A percentile compares a stretch with the other conserved stretches of the same genome.
phyloP scores from a whole-genome alignment of 2,329 filamentous ascomycete species.

The Diaporthe longicolla region DNA sequence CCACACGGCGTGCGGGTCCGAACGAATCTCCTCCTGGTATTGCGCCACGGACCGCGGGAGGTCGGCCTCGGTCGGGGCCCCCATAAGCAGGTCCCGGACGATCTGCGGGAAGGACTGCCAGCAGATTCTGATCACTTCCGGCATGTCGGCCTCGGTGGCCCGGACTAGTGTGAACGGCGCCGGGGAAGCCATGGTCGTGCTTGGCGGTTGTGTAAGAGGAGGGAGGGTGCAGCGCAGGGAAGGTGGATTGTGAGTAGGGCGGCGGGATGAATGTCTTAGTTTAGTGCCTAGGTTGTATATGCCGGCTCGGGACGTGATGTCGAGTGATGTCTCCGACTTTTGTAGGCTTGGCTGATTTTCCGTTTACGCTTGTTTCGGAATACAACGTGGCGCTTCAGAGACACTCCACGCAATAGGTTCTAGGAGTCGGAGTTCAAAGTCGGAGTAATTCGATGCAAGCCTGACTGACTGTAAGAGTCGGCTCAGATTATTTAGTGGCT shows the following conservation, averaged over 20 bases:
- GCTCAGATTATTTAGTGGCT: background rate
- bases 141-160: constrained; percentile 40
- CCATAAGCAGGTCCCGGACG: constrained; percentile 43
- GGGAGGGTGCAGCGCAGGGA: too few relatives aligned
- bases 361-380: background rate
- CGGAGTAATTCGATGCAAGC: background rate
- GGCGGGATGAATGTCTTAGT: background rate
- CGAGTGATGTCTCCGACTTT: background rate
- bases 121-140: constrained; percentile 40
- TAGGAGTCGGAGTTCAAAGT: background rate
- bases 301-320: background rate
- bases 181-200: background rate
- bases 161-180: constrained; percentile 30
- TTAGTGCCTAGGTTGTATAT: too few relatives aligned
- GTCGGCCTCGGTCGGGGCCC: constrained; percentile 44
- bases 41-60: constrained; percentile 44
- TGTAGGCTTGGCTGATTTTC: background rate
- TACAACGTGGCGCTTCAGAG: background rate
- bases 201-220: background rate
- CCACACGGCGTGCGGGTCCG: constrained; percentile 51
- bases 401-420: background rate
- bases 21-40: constrained; percentile 42
- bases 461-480: background rate
- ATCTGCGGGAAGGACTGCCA: constrained; percentile 41
- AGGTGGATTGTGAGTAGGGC: background rate